Evolutionary conservation across 2,329 filamentous ascomycete species (phyloP), one percentile per base, ranked within the genome.

Genomic region (Chaetomium strumarium): DNA sequence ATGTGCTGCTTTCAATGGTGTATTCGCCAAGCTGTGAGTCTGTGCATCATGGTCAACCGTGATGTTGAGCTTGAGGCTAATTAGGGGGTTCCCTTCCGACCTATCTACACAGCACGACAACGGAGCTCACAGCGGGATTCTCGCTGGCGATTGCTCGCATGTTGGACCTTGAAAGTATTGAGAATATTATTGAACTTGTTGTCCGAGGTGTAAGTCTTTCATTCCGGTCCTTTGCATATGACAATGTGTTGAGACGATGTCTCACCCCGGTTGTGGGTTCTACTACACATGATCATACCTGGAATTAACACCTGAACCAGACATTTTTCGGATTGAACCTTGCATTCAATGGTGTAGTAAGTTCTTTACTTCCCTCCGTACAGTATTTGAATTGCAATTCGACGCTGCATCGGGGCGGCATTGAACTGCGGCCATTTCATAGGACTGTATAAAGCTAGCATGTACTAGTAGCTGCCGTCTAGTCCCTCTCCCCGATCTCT

Each of bases 1-100:
- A 49, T 91, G 86, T 63, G 88, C 88, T 31, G 86, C 88, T 19
- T 84, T 88, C 60, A 93, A 93, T 62, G 88, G 88, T 54, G 84
- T 88, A 5, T 90, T 92, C 72, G 88, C 88, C 0, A 93, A 92
- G 70, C 72, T 93, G 85, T 88, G 71, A 63, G 81, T 75, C 14
- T 37, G 34, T 14, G 2, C 14, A 37, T 49, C 6, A 13, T 16
- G 29, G 19, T 12, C 43, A 33, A 14, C 20, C 14, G 33, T 43
- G 24, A 34, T 6, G n/a, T 5, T 14, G 29, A 17, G 14, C 16
- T 16, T 45, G 14, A 10, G 34, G 45, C 34, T 51, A 16, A 43
- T 49, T 13, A 55, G 40, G 49, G 30, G 12, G 2, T 3, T 19
- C 13, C n/a, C n/a, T n/a, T n/a, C n/a, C n/a, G n/a, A n/a, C n/a